Conservation (phyloP, 345 rosid genomes). For the Bruguiera parviflora region DNA sequence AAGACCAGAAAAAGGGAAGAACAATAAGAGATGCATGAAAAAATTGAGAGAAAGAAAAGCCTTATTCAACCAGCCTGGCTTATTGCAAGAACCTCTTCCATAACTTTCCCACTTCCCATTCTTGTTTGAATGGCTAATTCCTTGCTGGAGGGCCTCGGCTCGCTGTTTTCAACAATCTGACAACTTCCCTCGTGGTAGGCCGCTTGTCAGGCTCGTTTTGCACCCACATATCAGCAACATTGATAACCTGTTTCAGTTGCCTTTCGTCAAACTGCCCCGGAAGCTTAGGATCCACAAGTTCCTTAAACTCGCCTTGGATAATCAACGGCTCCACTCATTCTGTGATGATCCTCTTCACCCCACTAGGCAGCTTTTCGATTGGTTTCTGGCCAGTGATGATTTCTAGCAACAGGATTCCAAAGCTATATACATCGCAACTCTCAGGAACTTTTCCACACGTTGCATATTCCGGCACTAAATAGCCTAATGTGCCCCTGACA, state of each 20-base stretch:
- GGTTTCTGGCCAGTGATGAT: slow-evolving; percentile 70
- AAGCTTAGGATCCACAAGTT: slow-evolving; percentile 66
- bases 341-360: slow-evolving; percentile 58
- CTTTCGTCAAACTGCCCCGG: slow-evolving; percentile 59
- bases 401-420: slow-evolving; percentile 75
- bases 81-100: slow-evolving; percentile 43
- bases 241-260: slow-evolving; percentile 51
- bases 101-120: slow-evolving; percentile 43
- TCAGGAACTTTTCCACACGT: slow-evolving; percentile 82
- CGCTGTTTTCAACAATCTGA: slow-evolving; percentile 52
- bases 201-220: slow-evolving; percentile 63
- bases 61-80: slow-evolving; percentile 30
- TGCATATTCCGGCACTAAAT: slow-evolving; percentile 79
- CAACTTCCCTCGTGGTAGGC: slow-evolving; percentile 76
- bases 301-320: slow-evolving; percentile 46
- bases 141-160: slow-evolving; percentile 29
- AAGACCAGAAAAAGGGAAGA: no score
- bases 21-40: no score
- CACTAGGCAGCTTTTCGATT: slow-evolving; percentile 59
- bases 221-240: slow-evolving; percentile 62
- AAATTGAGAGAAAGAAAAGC: no score
- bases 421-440: slow-evolving; percentile 82
- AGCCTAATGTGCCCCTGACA: slow-evolving; percentile 71
- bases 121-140: slow-evolving; percentile 30
- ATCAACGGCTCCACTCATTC: slow-evolving; percentile 79